Evolutionary conservation across 2,329 filamentous ascomycete genomes (phyloP).

Genomic region (Lojkania enalia): DNA sequence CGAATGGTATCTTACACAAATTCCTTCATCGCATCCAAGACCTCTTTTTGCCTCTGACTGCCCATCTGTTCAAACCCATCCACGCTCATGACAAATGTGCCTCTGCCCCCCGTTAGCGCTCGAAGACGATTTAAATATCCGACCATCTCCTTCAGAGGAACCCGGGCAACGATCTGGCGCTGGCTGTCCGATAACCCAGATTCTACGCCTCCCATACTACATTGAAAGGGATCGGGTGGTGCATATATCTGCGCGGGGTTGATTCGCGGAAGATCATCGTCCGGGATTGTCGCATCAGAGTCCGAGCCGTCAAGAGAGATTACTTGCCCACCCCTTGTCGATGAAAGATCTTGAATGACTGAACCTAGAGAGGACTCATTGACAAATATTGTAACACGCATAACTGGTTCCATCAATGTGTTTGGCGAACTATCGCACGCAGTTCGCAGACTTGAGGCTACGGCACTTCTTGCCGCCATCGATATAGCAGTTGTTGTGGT

Average conservation of each 20-base stretch:
- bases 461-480: slow-evolving; percentile 64
- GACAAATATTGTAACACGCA: slow-evolving; percentile 84
- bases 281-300: slow-evolving; percentile 7
- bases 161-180: slow-evolving; percentile 75
- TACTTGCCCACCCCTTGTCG: slow-evolving; percentile 72
- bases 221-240: slow-evolving; percentile 78
- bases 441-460: slow-evolving; percentile 68
- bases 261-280: slow-evolving; percentile 54
- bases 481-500: slow-evolving; percentile 69
- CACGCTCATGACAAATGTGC: slow-evolving; percentile 74
- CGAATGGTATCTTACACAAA: slow-evolving; percentile 22
- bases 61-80: slow-evolving; percentile 72
- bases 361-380: slow-evolving; percentile 79
- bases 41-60: slow-evolving; percentile 60
- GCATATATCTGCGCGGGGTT: slow-evolving; percentile 79
- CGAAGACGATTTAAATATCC: slow-evolving; percentile 88
- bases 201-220: slow-evolving; percentile 22
- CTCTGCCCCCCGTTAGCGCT: slow-evolving; percentile 83
- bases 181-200: slow-evolving; percentile 28
- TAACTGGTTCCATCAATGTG: slow-evolving; percentile 86
- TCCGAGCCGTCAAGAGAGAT: slow-evolving; percentile 62
- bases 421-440: slow-evolving; percentile 60
- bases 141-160: slow-evolving; percentile 95
- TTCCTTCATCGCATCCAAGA: slow-evolving; percentile 47
- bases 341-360: slow-evolving; percentile 80